These are phyloP conservation scores for Peronospora tabacina DNA, from an alignment of 352 stramenopile species.

Conservation along the genomic window DNA sequence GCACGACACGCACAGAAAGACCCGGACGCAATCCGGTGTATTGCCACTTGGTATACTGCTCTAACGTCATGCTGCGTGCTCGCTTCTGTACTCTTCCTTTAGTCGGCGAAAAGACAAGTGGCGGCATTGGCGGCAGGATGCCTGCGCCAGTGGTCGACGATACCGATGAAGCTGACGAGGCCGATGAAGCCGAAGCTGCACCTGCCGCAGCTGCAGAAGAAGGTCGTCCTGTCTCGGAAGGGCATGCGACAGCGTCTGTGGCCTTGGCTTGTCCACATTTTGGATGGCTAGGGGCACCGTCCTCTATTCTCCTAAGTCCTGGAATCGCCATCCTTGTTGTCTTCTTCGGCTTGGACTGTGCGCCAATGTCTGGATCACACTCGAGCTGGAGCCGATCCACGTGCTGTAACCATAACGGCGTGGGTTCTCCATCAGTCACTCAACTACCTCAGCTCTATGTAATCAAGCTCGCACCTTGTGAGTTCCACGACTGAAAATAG, in stretches of 20 bases:
- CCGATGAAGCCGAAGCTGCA: conserved; percentile 7
- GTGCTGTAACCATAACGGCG: conserved; percentile 28
- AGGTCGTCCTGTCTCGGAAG: conserved; percentile 23
- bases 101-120: conserved; percentile 44
- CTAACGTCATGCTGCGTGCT: conserved; percentile 39
- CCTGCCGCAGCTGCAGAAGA: conserved; percentile 6
- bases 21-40: conserved; percentile 49
- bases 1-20: conserved; percentile 63
- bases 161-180: conserved; percentile 4
- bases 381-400: conserved; percentile 27
- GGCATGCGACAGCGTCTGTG: conserved; percentile 20
- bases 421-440: conserved; percentile 23
- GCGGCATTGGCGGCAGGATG: conserved; percentile 45
- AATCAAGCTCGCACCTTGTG: conserved; percentile 39
- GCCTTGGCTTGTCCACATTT: conserved; percentile 16
- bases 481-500: conserved; percentile 41
- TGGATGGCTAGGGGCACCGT: conserved; percentile 5
- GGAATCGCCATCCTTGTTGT: conserved; percentile 12
- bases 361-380: conserved; percentile 8
- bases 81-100: conserved; percentile 30
- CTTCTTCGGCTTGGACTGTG: conserved; percentile 21
- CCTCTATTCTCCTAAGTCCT: conserved; percentile 22
- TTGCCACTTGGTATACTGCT: conserved; percentile 48
- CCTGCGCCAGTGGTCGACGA: conserved; percentile 5
- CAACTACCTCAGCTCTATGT: conserved; percentile 1